Evolutionary conservation across 345 rosid genomes (phyloP).

Genomic region (Melastoma malabathricum): DNA sequence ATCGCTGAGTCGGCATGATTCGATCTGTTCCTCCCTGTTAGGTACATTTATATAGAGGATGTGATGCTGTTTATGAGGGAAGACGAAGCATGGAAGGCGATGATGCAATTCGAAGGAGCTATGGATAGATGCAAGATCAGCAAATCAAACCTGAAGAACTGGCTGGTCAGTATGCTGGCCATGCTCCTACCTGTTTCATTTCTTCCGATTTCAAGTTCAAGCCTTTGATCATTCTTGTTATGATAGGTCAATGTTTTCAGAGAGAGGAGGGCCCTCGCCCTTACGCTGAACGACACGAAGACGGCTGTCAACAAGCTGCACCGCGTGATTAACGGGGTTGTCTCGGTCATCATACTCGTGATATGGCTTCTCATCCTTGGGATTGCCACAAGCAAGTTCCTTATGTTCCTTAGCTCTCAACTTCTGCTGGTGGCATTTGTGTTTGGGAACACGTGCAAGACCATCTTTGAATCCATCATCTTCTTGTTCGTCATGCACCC

Average conservation of each 20-base stretch:
- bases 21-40: conserved; percentile 8
- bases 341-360: conserved; percentile 22
- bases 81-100: conserved; percentile 62
- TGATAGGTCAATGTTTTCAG: conserved; percentile 77
- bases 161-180: conserved; percentile 62
- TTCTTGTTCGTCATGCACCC: conserved; percentile 93
- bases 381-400: conserved; percentile 58
- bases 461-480: conserved; percentile 68
- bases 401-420: conserved; percentile 61
- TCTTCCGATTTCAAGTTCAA: no score
- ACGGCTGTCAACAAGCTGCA: conserved; percentile 90
- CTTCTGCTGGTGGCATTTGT: conserved; percentile 66
- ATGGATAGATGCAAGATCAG: conserved; percentile 18
- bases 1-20: no score
- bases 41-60: conserved; percentile 58
- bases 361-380: conserved; percentile 66
- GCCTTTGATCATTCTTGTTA: no score
- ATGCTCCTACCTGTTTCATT: neutral
- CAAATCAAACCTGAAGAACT: conserved; percentile 53
- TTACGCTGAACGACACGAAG: conserved; percentile 81
- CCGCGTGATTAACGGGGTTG: conserved; percentile 43
- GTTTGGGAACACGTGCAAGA: conserved; percentile 88
- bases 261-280: conserved; percentile 86
- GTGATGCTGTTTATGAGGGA: conserved; percentile 65
- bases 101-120: conserved; percentile 65